Base-by-base conservation (phyloP, 768 basidiomycete genomes). In the Leccinum aurantiacum region DNA sequence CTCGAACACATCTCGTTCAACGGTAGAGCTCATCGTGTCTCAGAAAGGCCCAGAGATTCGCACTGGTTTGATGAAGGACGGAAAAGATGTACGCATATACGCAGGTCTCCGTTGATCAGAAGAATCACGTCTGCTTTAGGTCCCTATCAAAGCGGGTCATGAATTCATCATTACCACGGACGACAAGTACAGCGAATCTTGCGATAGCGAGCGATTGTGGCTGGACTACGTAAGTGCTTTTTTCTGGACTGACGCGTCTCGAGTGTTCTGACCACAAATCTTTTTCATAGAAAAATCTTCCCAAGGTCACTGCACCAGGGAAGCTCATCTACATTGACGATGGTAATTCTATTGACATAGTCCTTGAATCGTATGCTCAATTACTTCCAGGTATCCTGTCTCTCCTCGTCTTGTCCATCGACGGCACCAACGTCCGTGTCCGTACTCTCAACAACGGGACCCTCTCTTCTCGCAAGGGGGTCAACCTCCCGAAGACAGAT, bases 21-120 rank as follows among this genome's bases (percentile, higher is more conserved):
- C n/a, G n/a, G 48, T 48, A 8, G 10, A 37, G 22, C 56, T 71
- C 44, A 69, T 53, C 19, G 14, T 63, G 19, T 24, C 5, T 2
- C 47, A 95, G 93, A 99, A 99, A 93, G 97, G 97, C 59, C 97
- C 97, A 41, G 97, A 98, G 80, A 99, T 99, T 79, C 90, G 97
- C 63, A 98, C 97, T 48, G 97, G 97, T 59, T 70, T 94, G 73
- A 98, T 96, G 80, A 87, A 80, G 76, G 85, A 93, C 70, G 84
- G 85, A 74, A 80, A 82, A 64, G 97, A 99, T 71, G 94, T 97
- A 74, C 65, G 91, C 80, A 61, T 65, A 64, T 46, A 65, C 41
- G 17, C 63, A 49, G 3, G 46, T 59, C 33, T 53, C 37, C 52
- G 33, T 47, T 37, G 44, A 24, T 46, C 53, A 3, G 35, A 14